These are phyloP conservation scores for Camellia granthamiana DNA, from an alignment of 148 eudicot genomes.

Conservation along the genomic window DNA sequence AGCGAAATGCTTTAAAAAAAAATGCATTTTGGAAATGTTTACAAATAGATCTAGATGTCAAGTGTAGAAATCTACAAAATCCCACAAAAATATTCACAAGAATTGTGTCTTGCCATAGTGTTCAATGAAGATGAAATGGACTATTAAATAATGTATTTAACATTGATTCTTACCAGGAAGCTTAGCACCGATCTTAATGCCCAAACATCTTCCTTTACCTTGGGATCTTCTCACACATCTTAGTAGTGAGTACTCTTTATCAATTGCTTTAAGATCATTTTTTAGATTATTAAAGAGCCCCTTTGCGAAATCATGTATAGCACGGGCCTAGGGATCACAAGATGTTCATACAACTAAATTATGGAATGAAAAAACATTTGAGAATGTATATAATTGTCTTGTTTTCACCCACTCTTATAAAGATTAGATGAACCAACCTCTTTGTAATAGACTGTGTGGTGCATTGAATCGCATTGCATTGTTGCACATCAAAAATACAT, in stretches of 20 bases:
- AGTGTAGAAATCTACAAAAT: background rate
- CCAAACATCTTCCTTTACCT: background rate
- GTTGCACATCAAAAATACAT: slow-evolving; percentile 11
- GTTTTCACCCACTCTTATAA: too few species aligned
- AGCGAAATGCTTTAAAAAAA: too few species aligned
- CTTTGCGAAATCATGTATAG: slow-evolving; percentile 17
- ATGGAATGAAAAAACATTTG: too few species aligned
- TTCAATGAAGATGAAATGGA: too few species aligned
- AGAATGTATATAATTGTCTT: background rate
- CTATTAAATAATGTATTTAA: background rate
- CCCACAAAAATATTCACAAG: background rate
- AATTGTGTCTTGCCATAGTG: background rate
- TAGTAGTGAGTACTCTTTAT: background rate
- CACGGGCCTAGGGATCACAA: slow-evolving; percentile 4
- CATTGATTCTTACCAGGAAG: slow-evolving; percentile 9
- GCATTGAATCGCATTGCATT: slow-evolving; percentile 19
- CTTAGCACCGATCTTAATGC: background rate
- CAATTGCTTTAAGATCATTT: slow-evolving; percentile 10
- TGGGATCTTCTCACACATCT: slow-evolving; percentile 7
- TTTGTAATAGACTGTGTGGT: background rate
- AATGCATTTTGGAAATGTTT: too few species aligned
- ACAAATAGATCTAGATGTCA: too few species aligned
- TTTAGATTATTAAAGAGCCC: slow-evolving; percentile 3
- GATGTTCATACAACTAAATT: background rate
- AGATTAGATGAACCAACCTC: slow-evolving; percentile 5